phyloP scores from a whole-genome alignment of 768 basidiomycete species.

The Dacryopinax primogenitus region DNA sequence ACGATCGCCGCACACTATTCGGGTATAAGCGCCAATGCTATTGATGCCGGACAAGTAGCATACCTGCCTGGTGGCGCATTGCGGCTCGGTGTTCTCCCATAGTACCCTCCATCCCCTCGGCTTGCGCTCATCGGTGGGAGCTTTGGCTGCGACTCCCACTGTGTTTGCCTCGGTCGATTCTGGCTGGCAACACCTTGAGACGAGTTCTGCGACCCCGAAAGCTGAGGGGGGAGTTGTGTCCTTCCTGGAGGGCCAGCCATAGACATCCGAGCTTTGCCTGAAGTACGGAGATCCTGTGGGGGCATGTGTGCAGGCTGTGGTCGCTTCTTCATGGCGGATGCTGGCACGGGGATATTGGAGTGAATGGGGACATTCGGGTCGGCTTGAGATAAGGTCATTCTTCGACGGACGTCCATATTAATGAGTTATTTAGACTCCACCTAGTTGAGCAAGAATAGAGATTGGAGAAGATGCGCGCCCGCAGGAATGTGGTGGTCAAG shows the following conservation, averaged over 20 bases:
- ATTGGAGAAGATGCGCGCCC: background rate
- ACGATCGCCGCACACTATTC: constrained; percentile 64
- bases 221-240: constrained; percentile 32
- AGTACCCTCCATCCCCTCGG: constrained; percentile 40
- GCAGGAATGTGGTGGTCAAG: background rate
- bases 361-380: constrained; percentile 25
- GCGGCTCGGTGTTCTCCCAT: constrained; percentile 61
- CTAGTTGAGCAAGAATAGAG: background rate
- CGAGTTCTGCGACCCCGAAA: constrained; percentile 25
- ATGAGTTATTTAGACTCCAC: background rate
- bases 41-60: constrained; percentile 12
- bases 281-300: constrained; percentile 24
- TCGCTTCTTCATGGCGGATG: constrained; percentile 57
- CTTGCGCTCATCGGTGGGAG: constrained; percentile 55
- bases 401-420: constrained; percentile 21
- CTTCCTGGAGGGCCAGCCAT: constrained; percentile 64
- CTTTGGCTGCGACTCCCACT: constrained; percentile 58
- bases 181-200: constrained; percentile 52
- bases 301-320: constrained; percentile 21
- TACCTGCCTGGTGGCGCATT: constrained; percentile 33
- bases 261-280: constrained; percentile 39
- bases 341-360: constrained; percentile 56
- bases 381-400: constrained; percentile 21
- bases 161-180: constrained; percentile 18
- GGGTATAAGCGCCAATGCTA: too few relatives aligned